Percentiles rank a stretch among this genome's conserved stretches.
These are phyloP conservation scores for Sicyos baderoa DNA, from an alignment of 306 rosid genomes.

Conservation along the genomic window DNA sequence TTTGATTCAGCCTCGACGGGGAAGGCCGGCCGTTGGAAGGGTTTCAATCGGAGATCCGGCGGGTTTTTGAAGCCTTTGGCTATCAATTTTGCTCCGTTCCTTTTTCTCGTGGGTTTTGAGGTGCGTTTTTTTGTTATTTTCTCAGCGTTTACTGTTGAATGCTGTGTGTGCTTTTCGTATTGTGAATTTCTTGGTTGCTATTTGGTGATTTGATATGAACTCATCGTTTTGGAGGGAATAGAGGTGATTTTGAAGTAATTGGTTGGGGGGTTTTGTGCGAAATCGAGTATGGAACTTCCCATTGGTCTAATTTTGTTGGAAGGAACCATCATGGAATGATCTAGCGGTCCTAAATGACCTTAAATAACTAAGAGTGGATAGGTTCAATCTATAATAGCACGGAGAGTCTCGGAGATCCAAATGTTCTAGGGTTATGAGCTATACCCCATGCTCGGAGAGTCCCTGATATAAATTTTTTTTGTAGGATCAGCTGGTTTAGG, in stretches of 20 bases:
- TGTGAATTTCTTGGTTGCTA: background rate
- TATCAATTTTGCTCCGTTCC: background rate
- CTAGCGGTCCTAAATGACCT: too few relatives aligned
- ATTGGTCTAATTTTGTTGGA: background rate
- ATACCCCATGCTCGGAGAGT: too few relatives aligned
- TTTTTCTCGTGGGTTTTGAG: background rate
- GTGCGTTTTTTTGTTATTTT: background rate
- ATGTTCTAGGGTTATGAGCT: too few relatives aligned
- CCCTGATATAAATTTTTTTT: too few relatives aligned
- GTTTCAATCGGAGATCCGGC: slow-evolving; percentile 10
- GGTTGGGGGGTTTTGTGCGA: background rate
- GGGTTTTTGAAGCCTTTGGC: slow-evolving; percentile 21
- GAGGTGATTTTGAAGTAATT: slow-evolving; percentile 6
- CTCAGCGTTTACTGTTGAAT: background rate
- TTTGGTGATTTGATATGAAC: background rate
- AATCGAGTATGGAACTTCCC: background rate
- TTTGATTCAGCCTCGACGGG: slow-evolving; percentile 2
- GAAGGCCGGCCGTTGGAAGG: slow-evolving; percentile 18
- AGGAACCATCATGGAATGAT: background rate
- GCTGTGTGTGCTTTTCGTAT: background rate
- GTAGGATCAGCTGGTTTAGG: background rate
- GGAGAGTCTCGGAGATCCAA: too few relatives aligned
- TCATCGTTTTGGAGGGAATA: background rate
- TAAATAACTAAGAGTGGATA: too few relatives aligned
- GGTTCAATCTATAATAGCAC: too few relatives aligned